These are phyloP conservation scores for Dissophora globulifera DNA, from an alignment of 192 early-diverging fungal genomes.

Conservation along the genomic window DNA sequence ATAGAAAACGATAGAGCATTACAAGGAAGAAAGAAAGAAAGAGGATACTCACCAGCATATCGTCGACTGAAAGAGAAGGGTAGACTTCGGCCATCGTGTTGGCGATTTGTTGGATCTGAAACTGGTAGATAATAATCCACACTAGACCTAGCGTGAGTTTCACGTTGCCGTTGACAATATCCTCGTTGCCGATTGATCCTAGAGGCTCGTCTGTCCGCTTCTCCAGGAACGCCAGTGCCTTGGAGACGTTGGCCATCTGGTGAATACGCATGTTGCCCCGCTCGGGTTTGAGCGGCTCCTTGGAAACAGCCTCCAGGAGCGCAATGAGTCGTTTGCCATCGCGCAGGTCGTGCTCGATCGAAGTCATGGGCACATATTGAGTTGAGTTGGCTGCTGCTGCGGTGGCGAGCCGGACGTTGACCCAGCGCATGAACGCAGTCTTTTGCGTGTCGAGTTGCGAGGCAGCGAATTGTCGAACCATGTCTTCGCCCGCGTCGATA, in stretches of 20 bases:
- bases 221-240: conserved; percentile 73
- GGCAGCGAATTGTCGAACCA: conserved; percentile 49
- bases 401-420: conserved; percentile 65
- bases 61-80: conserved; percentile 30
- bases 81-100: conserved; percentile 51
- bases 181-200: conserved; percentile 73
- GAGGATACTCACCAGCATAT: conserved; percentile 43
- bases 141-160: conserved; percentile 72
- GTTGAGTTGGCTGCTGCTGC: conserved; percentile 3
- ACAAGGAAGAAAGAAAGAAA: background rate
- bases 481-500: conserved; percentile 56
- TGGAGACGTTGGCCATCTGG: conserved; percentile 81
- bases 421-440: conserved; percentile 59
- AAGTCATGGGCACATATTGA: conserved; percentile 37
- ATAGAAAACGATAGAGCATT: too few relatives aligned
- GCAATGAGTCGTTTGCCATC: conserved; percentile 78
- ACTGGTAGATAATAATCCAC: conserved; percentile 65
- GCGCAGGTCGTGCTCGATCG: conserved; percentile 63
- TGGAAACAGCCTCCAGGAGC: conserved; percentile 75
- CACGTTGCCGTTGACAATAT: conserved; percentile 79
- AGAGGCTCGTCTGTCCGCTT: conserved; percentile 56
- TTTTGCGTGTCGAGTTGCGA: conserved; percentile 52
- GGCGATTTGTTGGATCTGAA: conserved; percentile 62
- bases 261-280: conserved; percentile 80
- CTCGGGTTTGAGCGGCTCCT: conserved; percentile 77